Evolutionary conservation across 106 monocot species (phyloP), one percentile per base, ranked within the genome.

Genomic region (Allium fistulosum): DNA sequence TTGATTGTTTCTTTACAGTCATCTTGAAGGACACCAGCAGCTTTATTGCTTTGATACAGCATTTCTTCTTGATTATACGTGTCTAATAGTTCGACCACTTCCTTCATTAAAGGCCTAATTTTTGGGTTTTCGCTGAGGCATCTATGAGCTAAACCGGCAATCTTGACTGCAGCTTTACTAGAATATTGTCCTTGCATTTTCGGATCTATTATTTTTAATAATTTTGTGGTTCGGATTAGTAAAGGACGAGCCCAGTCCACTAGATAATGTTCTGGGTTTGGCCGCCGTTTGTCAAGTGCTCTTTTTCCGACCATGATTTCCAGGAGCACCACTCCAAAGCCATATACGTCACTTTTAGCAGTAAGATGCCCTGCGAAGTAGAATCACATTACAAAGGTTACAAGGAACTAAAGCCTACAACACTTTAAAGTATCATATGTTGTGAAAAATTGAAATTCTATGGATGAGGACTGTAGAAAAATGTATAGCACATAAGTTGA

Each of bases 321-420:
- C 2, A 89, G 84, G 17, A 89, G 84, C 59, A 89, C 88, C 2
- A 89, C 88, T 18, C 88, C 88, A 13, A 84, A 89, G 1, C 84
- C 79, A 48, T 85, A 89, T 6, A 89, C 88, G 58, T 89, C 88
- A 28, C 88, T 89, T 59, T 79, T 74, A 11, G 88, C 79, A 7
- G 88, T 89, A 7, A 89, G 67, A 82, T 89, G 88, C 8, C 88
- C 88, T 89, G 79, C 2, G 37, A 37, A 37, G 37, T 5, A 37
- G 37, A 37, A 37, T 37, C 37, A 2, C 5, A 37, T 37, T 37
- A 37, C 5, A 37, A 37, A 37, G 5, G 1, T 22, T 37, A 37
- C 37, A 37, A 37, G 37, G 37, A 37, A 37, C 37, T 37, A 5
- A 37, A 37, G 37, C 0, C 37, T 37, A 5, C 37, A 37, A 37